Evolutionary conservation across 202 grass and related monocot genomes (phyloP).

Genomic region (Dendrocalamus latiflorus): DNA sequence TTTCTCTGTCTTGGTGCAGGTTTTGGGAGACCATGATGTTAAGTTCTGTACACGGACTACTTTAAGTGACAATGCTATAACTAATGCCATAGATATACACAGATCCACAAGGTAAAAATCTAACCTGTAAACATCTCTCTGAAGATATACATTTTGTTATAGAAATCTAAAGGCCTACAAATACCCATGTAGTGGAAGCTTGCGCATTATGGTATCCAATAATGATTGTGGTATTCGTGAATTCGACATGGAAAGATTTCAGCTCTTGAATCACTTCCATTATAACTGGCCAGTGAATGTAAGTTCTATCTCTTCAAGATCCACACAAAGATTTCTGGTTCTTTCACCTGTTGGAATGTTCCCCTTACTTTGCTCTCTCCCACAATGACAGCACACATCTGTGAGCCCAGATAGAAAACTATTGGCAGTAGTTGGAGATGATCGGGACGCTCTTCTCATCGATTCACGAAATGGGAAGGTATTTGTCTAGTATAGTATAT

Average conservation of each 20-base stretch:
- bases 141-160: not conserved
- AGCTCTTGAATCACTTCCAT: conserved; percentile 63
- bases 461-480: conserved; percentile 93
- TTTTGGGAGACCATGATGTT: conserved; percentile 57
- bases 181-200: conserved; percentile 49
- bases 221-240: conserved; percentile 85
- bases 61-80: conserved; percentile 87
- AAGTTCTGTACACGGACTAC: conserved; percentile 83
- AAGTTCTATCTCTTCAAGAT: conserved; percentile 37
- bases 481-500: not conserved
- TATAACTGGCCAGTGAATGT: conserved; percentile 90
- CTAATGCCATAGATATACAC: conserved; percentile 89
- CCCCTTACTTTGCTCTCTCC: not conserved
- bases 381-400: conserved; percentile 60
- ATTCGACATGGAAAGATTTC: conserved; percentile 79
- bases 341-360: conserved; percentile 11
- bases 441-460: conserved; percentile 60
- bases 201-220: conserved; percentile 65
- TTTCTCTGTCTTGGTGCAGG: conserved; percentile 30
- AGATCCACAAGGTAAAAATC: conserved; percentile 52
- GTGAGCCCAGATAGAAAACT: conserved; percentile 81
- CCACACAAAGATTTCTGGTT: not conserved
- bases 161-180: conserved; percentile 28
- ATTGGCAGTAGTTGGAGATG: conserved; percentile 82
- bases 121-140: conserved; percentile 1